Base-by-base conservation (phyloP, 371 early-diverging fungal species). In the Circinella minor region DNA sequence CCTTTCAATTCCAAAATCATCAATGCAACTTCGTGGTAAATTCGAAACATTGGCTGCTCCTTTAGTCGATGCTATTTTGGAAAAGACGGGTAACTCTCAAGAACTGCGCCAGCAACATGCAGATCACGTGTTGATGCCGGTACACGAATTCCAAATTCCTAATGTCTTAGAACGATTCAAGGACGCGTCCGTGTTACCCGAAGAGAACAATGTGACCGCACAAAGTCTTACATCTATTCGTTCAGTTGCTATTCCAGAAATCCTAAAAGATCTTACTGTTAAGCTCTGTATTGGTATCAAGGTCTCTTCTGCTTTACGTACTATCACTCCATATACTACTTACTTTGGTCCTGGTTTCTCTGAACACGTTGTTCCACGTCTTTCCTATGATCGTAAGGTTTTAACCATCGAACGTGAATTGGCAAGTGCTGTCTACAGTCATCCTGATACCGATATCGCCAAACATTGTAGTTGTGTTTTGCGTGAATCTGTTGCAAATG, bases 221-320 rank as follows among this genome's bases (percentile, higher is more conserved):
- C 77, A 85, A 37, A 88, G 89, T 17, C 83, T 91, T 74, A 85
- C 90, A 20, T 91, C 92, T 1, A 80, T 92, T 38, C 86, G 93
- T 15, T 91, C 92, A 0, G 84, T 93, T 6, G 82, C 88, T 17
- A 71, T 85, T 13, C 81, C 83, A 27, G 78, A 84, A 27, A 62
- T 81, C 3, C 69, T 85, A 18, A 79, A 77, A 14, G 80, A 81
- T 27, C 65, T 71, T 18, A 79, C 84, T 7, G 73, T 90, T 51
- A 93, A 93, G 74, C 80, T 92, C 14, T 83, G 92, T 34, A 72
- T 93, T 39, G 92, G 89, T 27, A 82, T 92, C 73, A 92, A 88
- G 67, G 82, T 90, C 6, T 85, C 92, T 1, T 91, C 91, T 9
- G 93, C 92, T 36, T 67, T 93, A 68, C 90, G 93, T 61, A 92